Evolutionary conservation across 805 yeast species (phyloP).

Genomic region (Tetrapisispora pingtungensis): DNA sequence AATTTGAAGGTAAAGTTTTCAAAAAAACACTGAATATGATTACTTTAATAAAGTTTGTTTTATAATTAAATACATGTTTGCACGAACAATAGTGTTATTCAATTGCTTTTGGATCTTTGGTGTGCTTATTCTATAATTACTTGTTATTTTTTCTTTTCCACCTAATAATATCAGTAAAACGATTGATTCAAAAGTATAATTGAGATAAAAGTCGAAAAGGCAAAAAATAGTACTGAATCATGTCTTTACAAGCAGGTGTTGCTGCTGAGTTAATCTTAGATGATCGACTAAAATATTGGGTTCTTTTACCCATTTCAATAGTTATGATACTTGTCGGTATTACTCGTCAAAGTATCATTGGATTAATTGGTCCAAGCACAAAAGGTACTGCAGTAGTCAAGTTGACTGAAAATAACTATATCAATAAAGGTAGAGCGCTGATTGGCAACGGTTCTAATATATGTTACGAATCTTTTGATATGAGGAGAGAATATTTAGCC

Average conservation of each 20-base stretch:
- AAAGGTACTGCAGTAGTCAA: slow-evolving; percentile 43
- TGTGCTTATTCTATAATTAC: too few species aligned
- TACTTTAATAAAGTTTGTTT: too few species aligned
- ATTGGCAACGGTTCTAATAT: slow-evolving; percentile 45
- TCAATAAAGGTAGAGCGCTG: slow-evolving; percentile 51
- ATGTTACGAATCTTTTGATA: slow-evolving; percentile 41
- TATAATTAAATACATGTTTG: too few species aligned
- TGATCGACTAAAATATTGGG: slow-evolving; percentile 82
- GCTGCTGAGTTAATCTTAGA: slow-evolving; percentile 58
- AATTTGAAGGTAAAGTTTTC: too few species aligned
- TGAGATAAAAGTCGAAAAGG: too few species aligned
- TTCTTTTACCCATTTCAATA: slow-evolving; percentile 73
- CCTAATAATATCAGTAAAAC: too few species aligned
- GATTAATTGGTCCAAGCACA: slow-evolving; percentile 48
- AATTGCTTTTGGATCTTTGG: too few species aligned
- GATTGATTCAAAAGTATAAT: too few species aligned
- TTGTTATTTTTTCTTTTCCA: too few species aligned
- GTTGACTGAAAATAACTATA: slow-evolving; percentile 52
- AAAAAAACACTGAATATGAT: too few species aligned
- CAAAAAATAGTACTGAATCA: not conserved
- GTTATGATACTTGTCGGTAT: slow-evolving; percentile 87
- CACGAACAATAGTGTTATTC: too few species aligned
- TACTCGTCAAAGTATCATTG: slow-evolving; percentile 57
- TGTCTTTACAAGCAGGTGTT: slow-evolving; percentile 8
- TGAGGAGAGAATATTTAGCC: slow-evolving; percentile 41